Percentiles rank a stretch among this genome's conserved stretches.
Conservation (phyloP, 345 rosid genomes). For the Hibiscus syriacus region DNA sequence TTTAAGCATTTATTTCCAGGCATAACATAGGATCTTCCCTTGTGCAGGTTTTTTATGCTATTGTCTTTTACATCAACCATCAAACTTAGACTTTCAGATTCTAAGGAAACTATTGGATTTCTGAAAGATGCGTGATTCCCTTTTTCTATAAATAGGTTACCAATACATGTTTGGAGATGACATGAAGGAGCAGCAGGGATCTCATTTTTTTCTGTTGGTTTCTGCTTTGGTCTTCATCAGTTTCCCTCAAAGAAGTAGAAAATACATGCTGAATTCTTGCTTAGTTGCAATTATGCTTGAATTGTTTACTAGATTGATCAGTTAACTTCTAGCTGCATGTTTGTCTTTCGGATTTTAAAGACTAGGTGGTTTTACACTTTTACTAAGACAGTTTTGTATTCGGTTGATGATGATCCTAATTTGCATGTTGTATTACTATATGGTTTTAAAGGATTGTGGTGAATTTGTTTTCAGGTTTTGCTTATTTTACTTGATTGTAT, state of each 20-base stretch:
- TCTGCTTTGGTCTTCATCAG: slow-evolving; percentile 6
- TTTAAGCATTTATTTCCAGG: not conserved
- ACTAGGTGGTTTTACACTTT: no score
- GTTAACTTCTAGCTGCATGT: not conserved
- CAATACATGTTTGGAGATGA: no score
- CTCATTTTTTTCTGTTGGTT: not conserved
- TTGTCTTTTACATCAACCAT: slow-evolving; percentile 6
- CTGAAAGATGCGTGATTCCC: not conserved
- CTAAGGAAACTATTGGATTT: not conserved
- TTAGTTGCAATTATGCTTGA: not conserved
- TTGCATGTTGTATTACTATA: not conserved
- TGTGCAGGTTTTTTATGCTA: slow-evolving; percentile 20
- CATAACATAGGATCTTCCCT: slow-evolving; percentile 8
- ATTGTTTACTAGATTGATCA: not conserved
- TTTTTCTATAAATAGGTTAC: no score
- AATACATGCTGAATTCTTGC: not conserved
- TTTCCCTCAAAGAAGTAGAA: not conserved
- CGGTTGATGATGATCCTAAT: not conserved
- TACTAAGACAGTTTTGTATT: not conserved
- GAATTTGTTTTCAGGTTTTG: not conserved
- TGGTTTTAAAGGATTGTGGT: not conserved
- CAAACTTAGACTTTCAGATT: slow-evolving; percentile 4
- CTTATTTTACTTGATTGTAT: no score
- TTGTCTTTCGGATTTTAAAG: not conserved
- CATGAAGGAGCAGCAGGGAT: slow-evolving; percentile 4